Evolutionary conservation across 73 alveolate species (phyloP), one percentile per base, ranked within the genome.

Genomic region (Tetrahymena thermophila): DNA sequence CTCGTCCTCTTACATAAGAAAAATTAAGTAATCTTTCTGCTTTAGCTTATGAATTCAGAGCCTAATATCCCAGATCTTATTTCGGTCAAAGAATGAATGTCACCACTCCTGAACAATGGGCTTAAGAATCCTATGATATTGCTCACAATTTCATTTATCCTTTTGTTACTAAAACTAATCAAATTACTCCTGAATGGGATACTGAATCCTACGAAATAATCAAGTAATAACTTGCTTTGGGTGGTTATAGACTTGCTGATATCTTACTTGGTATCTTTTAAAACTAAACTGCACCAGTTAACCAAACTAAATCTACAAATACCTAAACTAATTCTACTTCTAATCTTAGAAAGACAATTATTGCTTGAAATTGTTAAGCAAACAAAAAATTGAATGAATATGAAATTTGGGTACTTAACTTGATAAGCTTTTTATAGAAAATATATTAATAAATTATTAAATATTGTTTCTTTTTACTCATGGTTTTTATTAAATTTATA

Each of bases 241-340:
- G 96, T 95, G 97, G 97, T 37, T 95, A 95, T 94, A 95, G 97
- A 95, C 97, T 95, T 95, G 97, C 97, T 16, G 97, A 50, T 94
- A 56, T 23, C 93, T 93, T 93, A 84, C 58, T 42, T 19, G 37
- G 89, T 31, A 71, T 71, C 23, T 71, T 71, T 28, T 19, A 50
- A 19, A 50, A 50, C 83, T 6, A 50, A 50, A 50, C 83, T 71
- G 89, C 89, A 3, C 37, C 89, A 1, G 21, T 21, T 71, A 71
- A 28, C 40, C 1, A 71, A 10, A 31, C 35, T 71, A 71, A n/a
- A 42, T 28, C 89, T 40, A 40, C 44, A 40, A 40, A 9, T 15
- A 40, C 44, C 44, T 40, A 40, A 28, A 31, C 89, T 71, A 28
- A 28, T 19, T 19, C 37, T 71, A n/a, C 89, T 71, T 71, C 89